Conservation (phyloP, 73 alveolate species). For the Paramecium octaurelia region DNA sequence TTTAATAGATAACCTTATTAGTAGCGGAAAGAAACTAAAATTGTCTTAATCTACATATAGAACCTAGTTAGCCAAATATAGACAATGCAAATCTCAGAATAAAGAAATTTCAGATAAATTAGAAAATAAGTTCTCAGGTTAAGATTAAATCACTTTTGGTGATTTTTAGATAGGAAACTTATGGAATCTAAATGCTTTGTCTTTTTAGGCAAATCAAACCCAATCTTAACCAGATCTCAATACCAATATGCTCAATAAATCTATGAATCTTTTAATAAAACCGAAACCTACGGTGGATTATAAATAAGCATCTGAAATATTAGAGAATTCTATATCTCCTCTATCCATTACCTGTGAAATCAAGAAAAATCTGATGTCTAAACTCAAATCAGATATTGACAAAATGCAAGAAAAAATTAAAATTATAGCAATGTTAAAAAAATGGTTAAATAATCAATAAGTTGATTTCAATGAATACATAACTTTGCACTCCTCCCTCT, state of each 20-base stretch:
- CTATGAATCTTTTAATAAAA: neutral
- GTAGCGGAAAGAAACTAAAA: neutral
- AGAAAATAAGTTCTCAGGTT: neutral
- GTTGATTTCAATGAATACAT: neutral
- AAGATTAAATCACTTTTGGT: neutral
- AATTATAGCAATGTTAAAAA: neutral
- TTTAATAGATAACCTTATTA: neutral
- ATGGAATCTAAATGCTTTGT: neutral
- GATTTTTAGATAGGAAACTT: neutral
- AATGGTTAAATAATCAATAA: neutral
- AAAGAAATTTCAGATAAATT: neutral
- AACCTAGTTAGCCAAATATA: neutral
- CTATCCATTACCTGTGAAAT: neutral
- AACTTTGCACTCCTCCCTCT: neutral
- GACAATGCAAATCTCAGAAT: neutral
- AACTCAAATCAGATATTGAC: conserved; percentile 16
- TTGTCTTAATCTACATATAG: neutral
- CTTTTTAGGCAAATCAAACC: neutral
- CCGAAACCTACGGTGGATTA: neutral
- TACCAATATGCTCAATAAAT: neutral
- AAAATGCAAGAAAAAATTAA: neutral
- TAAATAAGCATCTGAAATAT: neutral
- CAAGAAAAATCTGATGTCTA: neutral
- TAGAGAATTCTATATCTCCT: neutral
- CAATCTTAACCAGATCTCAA: neutral